Base-by-base conservation (phyloP, 148 eudicot genomes). In the Chenopodium berlandieri region DNA sequence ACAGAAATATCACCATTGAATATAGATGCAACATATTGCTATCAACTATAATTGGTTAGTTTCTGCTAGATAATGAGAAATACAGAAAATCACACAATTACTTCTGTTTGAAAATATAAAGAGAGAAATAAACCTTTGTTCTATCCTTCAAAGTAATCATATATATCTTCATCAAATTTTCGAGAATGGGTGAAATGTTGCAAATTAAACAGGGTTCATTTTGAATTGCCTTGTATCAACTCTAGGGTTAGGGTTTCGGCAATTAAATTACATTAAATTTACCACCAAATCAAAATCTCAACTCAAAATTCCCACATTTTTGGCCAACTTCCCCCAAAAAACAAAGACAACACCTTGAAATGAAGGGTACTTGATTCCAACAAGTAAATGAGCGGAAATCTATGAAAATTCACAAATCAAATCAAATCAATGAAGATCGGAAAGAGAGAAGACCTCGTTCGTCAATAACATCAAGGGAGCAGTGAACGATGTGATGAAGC, bases 401-500 rank as follows among this genome's bases (percentile, higher is more conserved):
- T 23, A 48, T 3, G 32, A 17, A 30, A 30, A 54, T 13, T 52
- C 1, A 48, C 32, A 13, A 66, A 34, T 34, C 6, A 4, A 34
- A 34, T 34, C 17, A 22, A 37, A 73, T 40, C 0, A 3, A 66
- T 0, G 32, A 27, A 40, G 78, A 62, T 77, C 52, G 54, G 37
- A 63, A 54, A 37, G 73, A 75, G 23, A 20, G 71, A 27, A 30
- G 10, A 93, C 99, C 99, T 92, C 98, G 92, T 87, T 97, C 99
- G 34, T 97, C 99, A 47, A 97, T 90, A 23, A 97, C 99, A 10
- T 97, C 99, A 66, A 97, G 87, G 60, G 99, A 97, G 87, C 99
- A 97, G 71, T 97, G 98, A 65, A 97, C 99, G 23, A 97, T 97
- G 92, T 97, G 98, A 86, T 97, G 98, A 81, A 97, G 98, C 88